Evolutionary conservation across 2,329 filamentous ascomycete species (phyloP).

Genomic region (Microcera coccophila): DNA sequence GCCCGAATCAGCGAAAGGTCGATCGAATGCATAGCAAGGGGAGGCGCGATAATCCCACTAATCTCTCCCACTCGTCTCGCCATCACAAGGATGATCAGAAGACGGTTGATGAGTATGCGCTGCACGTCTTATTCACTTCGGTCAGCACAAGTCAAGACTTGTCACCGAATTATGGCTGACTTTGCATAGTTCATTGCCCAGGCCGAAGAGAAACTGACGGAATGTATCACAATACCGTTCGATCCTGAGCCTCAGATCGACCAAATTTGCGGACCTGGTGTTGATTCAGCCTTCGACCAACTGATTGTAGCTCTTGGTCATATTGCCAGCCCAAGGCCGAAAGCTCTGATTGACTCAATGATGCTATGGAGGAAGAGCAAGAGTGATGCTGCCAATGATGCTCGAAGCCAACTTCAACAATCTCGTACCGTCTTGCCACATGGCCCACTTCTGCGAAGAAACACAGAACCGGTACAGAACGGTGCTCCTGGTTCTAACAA

Average conservation of each 20-base stretch:
- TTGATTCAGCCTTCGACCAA: conserved; percentile 87
- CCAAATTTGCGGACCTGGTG: conserved; percentile 82
- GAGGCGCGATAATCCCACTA: conserved; percentile 67
- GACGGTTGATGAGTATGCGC: conserved; percentile 94
- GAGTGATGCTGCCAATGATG: conserved; percentile 78
- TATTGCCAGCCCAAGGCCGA: conserved; percentile 90
- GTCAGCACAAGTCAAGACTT: conserved; percentile 48
- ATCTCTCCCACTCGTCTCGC: conserved; percentile 72
- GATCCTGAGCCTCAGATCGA: conserved; percentile 83
- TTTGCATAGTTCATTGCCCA: conserved; percentile 97
- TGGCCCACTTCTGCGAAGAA: conserved; percentile 60
- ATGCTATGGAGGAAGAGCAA: conserved; percentile 98
- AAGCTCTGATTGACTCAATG: conserved; percentile 90
- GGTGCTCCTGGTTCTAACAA: conserved; percentile 23
- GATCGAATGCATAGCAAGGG: conserved; percentile 64
- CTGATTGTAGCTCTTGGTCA: conserved; percentile 89
- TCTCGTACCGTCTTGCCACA: conserved; percentile 40
- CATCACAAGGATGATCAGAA: conserved; percentile 73
- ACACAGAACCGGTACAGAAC: conserved; percentile 66
- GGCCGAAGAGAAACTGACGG: conserved; percentile 92
- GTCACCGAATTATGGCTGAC: conserved; percentile 38
- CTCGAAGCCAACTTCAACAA: conserved; percentile 56
- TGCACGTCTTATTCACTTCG: conserved; percentile 94
- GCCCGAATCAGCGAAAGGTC: conserved; percentile 48
- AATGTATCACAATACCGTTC: conserved; percentile 75